Evolutionary conservation across 75 land plant genomes (phyloP), one percentile per base, ranked within the genome.

Genomic region (Selaginella tamariscina): DNA sequence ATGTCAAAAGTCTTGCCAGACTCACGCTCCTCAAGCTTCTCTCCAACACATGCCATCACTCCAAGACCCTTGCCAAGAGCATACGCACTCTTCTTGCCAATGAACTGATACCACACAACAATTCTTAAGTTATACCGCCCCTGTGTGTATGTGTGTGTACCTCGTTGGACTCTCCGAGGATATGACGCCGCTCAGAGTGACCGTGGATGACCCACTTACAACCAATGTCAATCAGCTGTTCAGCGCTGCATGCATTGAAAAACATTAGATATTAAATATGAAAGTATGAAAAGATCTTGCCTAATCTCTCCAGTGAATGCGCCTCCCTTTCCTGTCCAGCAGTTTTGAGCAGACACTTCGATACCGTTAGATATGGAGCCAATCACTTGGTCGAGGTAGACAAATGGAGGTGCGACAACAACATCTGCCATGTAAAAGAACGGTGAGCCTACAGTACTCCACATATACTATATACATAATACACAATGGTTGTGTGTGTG

Each of bases 31-130:
- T 89, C 83, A 20, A 94, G 65, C 56, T 78, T 73, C 64, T 87
- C 96, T 29, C 98, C 98, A 55, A 94, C 86, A 49, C 98, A 94
- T 30, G 91, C 98, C 54, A 94, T 89, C 27, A 94, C 98, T 72
- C 82, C 78, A 56, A 94, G 80, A 65, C 76, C 74, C 77, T 89
- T 77, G 21, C 65, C 68, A 81, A 94, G 69, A 32, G 98, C 98
- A 77, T 94, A 94, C 20, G 98, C 95, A 73, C 84, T 83, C 64
- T 89, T 94, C 81, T 87, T 89, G 54, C 98, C 98, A 67, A 86
- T 94, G 56, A 89, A 89, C 86, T 89, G 15, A 39, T 39, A 5
- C 49, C 5, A 39, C 5, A 39, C 49, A 39, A 39, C 5, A 39
- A 39, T 5, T 5, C 49, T n/a, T n/a, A 39, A 39, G 49, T 39